A percentile compares a stretch with the other conserved stretches of the same genome.
phyloP scores from a whole-genome alignment of 2,329 filamentous ascomycete genomes.

The Chaetomium globosum region DNA sequence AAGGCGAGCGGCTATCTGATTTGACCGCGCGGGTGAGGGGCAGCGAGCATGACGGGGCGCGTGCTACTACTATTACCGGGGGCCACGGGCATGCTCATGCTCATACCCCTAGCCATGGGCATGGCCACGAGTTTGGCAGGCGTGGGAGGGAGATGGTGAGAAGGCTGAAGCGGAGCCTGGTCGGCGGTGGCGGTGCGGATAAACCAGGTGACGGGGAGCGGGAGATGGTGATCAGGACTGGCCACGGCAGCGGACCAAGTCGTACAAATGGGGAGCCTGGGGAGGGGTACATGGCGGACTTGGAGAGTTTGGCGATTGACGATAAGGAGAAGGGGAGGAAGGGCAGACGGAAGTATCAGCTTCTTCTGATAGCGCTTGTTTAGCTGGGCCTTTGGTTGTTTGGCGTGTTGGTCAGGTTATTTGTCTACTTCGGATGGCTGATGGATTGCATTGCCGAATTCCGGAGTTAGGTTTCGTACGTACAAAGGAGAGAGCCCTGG shows the following conservation, averaged over 20 bases:
- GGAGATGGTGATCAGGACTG: background rate
- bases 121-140: slow-evolving; percentile 15
- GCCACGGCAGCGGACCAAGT: background rate
- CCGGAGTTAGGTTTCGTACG: background rate
- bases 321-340: slow-evolving; percentile 5
- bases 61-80: background rate
- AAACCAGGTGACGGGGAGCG: background rate
- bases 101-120: background rate
- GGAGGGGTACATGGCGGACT: slow-evolving; percentile 5
- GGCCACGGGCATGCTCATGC: background rate
- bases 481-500: background rate
- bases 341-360: slow-evolving; percentile 3
- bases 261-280: background rate
- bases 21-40: background rate
- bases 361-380: slow-evolving; percentile 17
- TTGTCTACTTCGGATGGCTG: slow-evolving; percentile 1
- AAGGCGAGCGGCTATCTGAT: background rate
- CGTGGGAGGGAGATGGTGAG: slow-evolving; percentile 18
- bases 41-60: background rate
- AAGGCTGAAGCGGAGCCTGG: slow-evolving; percentile 18
- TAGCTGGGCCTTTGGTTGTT: background rate
- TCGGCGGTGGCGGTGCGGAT: background rate
- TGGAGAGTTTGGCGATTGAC: slow-evolving; percentile 9
- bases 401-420: background rate
- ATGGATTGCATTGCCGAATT: background rate